These are phyloP conservation scores for Dendrobium nobile DNA, from an alignment of 106 monocot species.

Conservation along the genomic window DNA sequence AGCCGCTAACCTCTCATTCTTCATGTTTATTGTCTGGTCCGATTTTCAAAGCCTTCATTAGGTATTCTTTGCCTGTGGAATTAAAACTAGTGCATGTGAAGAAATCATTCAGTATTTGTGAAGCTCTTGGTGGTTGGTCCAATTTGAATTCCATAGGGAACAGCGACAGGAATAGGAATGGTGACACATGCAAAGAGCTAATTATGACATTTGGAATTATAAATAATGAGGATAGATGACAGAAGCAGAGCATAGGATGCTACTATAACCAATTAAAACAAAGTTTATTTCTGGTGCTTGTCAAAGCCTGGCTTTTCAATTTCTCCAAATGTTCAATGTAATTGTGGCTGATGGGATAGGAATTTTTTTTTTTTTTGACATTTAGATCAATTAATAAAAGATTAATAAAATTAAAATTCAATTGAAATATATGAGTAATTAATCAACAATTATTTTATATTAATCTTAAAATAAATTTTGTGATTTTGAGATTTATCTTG, in stretches of 20 bases:
- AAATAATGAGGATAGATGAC: not conserved
- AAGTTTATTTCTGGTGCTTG: not conserved
- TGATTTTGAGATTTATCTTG: too few species aligned
- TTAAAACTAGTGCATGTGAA: not conserved
- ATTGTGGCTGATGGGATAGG: not conserved
- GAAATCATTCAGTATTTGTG: not conserved
- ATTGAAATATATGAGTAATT: too few species aligned
- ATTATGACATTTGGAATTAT: not conserved
- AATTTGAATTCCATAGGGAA: slow-evolving; percentile 1
- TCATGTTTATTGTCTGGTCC: too few species aligned
- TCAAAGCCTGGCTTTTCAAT: not conserved
- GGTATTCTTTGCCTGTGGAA: not conserved
- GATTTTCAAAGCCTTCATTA: not conserved
- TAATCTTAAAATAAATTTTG: too few species aligned
- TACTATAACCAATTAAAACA: not conserved
- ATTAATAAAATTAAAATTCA: too few species aligned
- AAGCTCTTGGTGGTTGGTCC: not conserved
- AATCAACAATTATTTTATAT: too few species aligned
- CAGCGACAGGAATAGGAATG: not conserved
- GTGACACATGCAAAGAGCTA: not conserved
- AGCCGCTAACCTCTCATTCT: too few species aligned
- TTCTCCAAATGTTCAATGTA: not conserved
- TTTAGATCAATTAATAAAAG: too few species aligned
- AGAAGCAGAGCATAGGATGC: not conserved
- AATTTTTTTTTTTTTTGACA: too few species aligned